A percentile compares a stretch with the other conserved stretches of the same genome.
These are phyloP conservation scores for Hanseniaspora guilliermondii DNA, from an alignment of 805 yeast species.

Conservation along the genomic window DNA sequence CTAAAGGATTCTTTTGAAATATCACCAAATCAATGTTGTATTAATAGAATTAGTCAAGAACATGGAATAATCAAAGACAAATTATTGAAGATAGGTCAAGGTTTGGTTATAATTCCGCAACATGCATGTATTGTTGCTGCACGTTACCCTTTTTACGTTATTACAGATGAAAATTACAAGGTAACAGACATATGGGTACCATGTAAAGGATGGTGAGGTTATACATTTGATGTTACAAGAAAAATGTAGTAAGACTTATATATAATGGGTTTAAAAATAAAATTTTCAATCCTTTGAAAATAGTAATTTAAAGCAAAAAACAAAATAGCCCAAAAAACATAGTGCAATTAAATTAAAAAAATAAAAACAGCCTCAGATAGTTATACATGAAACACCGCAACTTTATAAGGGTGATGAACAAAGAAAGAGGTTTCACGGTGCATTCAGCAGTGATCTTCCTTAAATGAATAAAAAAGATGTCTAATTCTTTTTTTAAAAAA, in stretches of 20 bases:
- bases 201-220: conserved; percentile 37
- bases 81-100: conserved; percentile 33
- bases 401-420: conserved; percentile 33
- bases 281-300: not conserved
- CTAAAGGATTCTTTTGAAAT: conserved; percentile 21
- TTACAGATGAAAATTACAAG: conserved; percentile 37
- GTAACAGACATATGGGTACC: conserved; percentile 59
- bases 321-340: no score
- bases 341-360: not conserved
- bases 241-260: no score
- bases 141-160: conserved; percentile 44
- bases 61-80: conserved; percentile 59
- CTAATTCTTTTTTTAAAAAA: conserved; percentile 9
- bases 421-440: conserved; percentile 32
- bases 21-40: conserved; percentile 43
- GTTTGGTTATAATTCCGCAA: conserved; percentile 49
- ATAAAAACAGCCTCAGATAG: conserved; percentile 27
- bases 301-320: no score
- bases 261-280: not conserved
- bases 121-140: conserved; percentile 65
- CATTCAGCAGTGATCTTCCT: conserved; percentile 41
- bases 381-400: conserved; percentile 29
- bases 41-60: conserved; percentile 63
- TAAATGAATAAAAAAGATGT: not conserved
- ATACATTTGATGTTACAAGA: not conserved